Evolutionary conservation across 1,139 yeast genomes (phyloP), one percentile per base, ranked within the genome.

Genomic region (Torulaspora globosa): DNA sequence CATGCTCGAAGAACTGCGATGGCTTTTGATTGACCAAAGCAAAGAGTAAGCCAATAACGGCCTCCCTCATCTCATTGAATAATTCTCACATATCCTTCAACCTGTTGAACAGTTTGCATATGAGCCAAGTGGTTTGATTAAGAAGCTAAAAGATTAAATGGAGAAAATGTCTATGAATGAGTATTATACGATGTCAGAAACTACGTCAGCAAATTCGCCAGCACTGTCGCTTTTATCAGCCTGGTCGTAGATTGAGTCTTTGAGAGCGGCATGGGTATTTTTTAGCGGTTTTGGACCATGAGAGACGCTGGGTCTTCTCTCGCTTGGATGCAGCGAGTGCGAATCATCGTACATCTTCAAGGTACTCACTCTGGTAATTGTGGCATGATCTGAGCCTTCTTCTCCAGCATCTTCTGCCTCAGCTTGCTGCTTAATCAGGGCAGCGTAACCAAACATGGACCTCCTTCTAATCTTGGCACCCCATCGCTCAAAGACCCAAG

Each of bases 391-490:
- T 15, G 36, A 29, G 14, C 51, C 50, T 14, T 42, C 52, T 12
- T 42, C 57, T 45, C 61, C 67, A 18, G 54, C 69, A 46, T 65
- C 67, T 39, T 51, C 60, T 63, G 28, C 56, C 68, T 49, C 65
- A 64, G 40, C 64, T 67, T 43, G 55, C 58, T 55, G 59, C 69
- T 55, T 70, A 29, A 42, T 32, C 57, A 57, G 48, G 2, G 84
- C 84, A 41, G 74, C 73, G 62, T 77, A 81, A 35, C 88, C 84
- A 55, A 71, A 82, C 53, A 70, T 74, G 6, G 84, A 79, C 41
- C 56, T 72, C 31, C 65, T 62, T 70, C 87, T 76, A 47, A 81
- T 62, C 29, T 47, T 50, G 12, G 75, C 70, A 19, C 87, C 92
- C 68, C 73, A 79, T 41, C 65, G 69, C 44, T 71, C 74, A 59